These are phyloP conservation scores for Eucalyptus polybractea DNA, from an alignment of 345 rosid species.

Conservation along the genomic window DNA sequence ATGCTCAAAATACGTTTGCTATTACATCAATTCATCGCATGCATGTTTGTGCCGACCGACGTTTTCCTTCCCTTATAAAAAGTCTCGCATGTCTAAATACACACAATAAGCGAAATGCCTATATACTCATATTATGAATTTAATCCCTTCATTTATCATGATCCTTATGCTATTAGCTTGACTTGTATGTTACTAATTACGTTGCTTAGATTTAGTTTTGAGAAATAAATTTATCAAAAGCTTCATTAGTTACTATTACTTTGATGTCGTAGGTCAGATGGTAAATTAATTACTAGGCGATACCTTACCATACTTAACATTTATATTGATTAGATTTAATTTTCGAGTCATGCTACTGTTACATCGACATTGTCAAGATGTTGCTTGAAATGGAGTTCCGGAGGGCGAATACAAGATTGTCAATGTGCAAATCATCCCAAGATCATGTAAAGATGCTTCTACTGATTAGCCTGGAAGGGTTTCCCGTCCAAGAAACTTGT, in stretches of 20 bases:
- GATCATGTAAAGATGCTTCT: background rate
- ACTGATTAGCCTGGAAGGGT: background rate
- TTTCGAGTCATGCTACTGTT: background rate
- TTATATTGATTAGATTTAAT: background rate
- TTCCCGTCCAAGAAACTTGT: background rate
- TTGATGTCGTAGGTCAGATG: background rate
- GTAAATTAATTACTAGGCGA: background rate
- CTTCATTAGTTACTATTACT: background rate
- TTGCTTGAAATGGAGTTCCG: background rate
- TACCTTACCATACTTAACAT: background rate
- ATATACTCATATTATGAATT: no score
- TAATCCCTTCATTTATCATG: no score
- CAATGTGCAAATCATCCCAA: background rate
- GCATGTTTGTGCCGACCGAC: no score
- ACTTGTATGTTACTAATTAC: background rate
- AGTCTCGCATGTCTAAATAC: no score
- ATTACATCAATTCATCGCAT: no score
- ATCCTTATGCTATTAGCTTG: background rate
- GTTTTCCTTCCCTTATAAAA: no score
- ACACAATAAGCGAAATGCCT: no score
- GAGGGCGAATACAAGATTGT: background rate
- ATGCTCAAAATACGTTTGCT: no score
- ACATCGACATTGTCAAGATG: background rate
- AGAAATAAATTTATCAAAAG: no score
- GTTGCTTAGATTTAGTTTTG: background rate